phyloP scores from a whole-genome alignment of 345 rosid species.

The Angophora floribunda region DNA sequence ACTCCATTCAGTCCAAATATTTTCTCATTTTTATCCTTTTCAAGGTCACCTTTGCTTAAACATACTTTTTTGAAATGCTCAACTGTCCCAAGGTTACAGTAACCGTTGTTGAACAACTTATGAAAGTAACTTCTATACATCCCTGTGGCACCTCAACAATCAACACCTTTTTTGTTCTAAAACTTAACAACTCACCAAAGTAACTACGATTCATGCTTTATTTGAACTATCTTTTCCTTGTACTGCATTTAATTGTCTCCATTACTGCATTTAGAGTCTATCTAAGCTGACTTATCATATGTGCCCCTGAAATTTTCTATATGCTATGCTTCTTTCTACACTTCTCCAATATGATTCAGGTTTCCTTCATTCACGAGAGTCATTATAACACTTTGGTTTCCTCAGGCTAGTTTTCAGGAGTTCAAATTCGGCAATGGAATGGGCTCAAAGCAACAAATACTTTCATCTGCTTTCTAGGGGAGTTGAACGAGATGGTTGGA shows the following conservation, averaged over 20 bases:
- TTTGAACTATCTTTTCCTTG: background rate
- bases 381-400: background rate
- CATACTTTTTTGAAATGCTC: background rate
- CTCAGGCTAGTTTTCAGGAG: constrained; percentile 65
- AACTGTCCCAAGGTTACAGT: background rate
- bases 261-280: background rate
- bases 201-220: background rate
- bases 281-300: background rate
- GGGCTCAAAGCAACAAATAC: constrained; percentile 67
- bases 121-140: background rate
- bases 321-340: background rate
- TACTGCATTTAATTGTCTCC: background rate
- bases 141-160: background rate
- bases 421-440: constrained; percentile 54
- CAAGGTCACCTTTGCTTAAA: background rate
- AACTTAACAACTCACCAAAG: background rate
- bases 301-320: background rate
- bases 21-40: background rate
- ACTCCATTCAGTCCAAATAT: background rate
- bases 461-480: constrained; percentile 69
- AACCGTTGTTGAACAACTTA: background rate
- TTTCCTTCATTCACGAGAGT: background rate
- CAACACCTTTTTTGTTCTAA: background rate
- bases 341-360: background rate
- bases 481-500: constrained; percentile 92